These are phyloP conservation scores for Trichoderma sp. DNA, from an alignment of 2,329 filamentous ascomycete species.

Conservation along the genomic window DNA sequence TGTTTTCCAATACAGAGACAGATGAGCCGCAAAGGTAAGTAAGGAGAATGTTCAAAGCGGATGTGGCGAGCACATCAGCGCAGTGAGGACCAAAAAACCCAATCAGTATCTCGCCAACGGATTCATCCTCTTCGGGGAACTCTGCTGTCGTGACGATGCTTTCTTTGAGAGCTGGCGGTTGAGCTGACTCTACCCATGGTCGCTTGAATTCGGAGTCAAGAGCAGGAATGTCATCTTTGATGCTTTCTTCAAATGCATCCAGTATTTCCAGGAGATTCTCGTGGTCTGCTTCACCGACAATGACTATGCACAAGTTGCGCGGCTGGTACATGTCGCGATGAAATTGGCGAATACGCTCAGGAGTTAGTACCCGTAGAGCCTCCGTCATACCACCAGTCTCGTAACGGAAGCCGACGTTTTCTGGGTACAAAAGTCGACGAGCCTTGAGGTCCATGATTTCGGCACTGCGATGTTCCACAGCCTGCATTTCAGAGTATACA, in stretches of 20 bases:
- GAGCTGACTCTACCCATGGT: slow-evolving; percentile 88
- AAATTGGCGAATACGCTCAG: slow-evolving; percentile 90
- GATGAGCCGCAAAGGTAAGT: slow-evolving; percentile 92
- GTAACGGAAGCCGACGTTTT: slow-evolving; percentile 89
- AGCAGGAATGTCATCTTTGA: slow-evolving; percentile 77
- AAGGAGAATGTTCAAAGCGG: slow-evolving; percentile 77
- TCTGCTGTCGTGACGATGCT: slow-evolving; percentile 77
- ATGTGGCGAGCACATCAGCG: slow-evolving; percentile 66
- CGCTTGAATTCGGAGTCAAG: slow-evolving; percentile 75
- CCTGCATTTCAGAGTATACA: slow-evolving; percentile 99
- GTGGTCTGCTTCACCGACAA: slow-evolving; percentile 91
- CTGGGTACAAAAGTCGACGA: slow-evolving; percentile 79
- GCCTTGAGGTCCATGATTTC: slow-evolving; percentile 88
- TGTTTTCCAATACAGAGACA: slow-evolving; percentile 87
- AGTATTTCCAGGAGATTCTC: slow-evolving; percentile 76
- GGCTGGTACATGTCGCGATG: slow-evolving; percentile 98
- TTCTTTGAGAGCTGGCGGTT: slow-evolving; percentile 70
- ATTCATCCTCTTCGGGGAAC: slow-evolving; percentile 96
- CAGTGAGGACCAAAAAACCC: slow-evolving; percentile 85
- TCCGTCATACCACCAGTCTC: slow-evolving; percentile 99
- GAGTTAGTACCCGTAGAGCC: slow-evolving; percentile 79
- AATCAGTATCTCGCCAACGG: slow-evolving; percentile 82
- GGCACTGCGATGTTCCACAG: slow-evolving; percentile 77
- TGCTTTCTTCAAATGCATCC: slow-evolving; percentile 84
- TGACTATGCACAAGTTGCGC: slow-evolving; percentile 86